Evolutionary conservation across 768 basidiomycete genomes (phyloP).

Genomic region (Mycena capillaripes): DNA sequence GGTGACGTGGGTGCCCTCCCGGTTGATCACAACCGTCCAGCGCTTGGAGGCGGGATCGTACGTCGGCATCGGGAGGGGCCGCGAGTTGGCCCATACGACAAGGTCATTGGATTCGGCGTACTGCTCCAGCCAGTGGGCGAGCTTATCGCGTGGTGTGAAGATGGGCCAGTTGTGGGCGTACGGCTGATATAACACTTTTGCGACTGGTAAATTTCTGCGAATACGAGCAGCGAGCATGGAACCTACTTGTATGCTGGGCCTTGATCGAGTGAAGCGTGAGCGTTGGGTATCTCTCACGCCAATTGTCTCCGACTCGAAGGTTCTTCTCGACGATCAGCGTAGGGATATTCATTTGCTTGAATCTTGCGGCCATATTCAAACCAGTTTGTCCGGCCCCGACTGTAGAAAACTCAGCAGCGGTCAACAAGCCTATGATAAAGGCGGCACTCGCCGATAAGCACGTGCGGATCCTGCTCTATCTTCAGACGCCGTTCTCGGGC

Average conservation of each 20-base stretch:
- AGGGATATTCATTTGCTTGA: slow-evolving; percentile 56
- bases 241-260: slow-evolving; percentile 35
- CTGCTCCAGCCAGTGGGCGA: slow-evolving; percentile 59
- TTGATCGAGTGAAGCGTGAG: slow-evolving; percentile 58
- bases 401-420: slow-evolving; percentile 22
- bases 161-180: slow-evolving; percentile 56
- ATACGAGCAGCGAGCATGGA: no score
- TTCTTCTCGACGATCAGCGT: slow-evolving; percentile 54
- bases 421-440: neutral
- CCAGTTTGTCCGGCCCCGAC: slow-evolving; percentile 61
- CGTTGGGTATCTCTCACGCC: slow-evolving; percentile 58
- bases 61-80: slow-evolving; percentile 44
- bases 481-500: slow-evolving; percentile 44
- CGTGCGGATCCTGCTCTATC: slow-evolving; percentile 47
- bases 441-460: slow-evolving; percentile 50
- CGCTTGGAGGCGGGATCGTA: slow-evolving; percentile 45
- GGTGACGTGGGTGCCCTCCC: slow-evolving; percentile 42
- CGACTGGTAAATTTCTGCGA: slow-evolving; percentile 41
- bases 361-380: slow-evolving; percentile 55
- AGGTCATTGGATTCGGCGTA: slow-evolving; percentile 57
- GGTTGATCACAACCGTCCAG: slow-evolving; percentile 51
- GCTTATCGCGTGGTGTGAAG: slow-evolving; percentile 57
- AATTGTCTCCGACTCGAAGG: slow-evolving; percentile 54
- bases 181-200: slow-evolving; percentile 52
- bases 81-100: slow-evolving; percentile 55